Evolutionary conservation across 768 basidiomycete genomes (phyloP).

Genomic region (Tricholoma flavovirens): DNA sequence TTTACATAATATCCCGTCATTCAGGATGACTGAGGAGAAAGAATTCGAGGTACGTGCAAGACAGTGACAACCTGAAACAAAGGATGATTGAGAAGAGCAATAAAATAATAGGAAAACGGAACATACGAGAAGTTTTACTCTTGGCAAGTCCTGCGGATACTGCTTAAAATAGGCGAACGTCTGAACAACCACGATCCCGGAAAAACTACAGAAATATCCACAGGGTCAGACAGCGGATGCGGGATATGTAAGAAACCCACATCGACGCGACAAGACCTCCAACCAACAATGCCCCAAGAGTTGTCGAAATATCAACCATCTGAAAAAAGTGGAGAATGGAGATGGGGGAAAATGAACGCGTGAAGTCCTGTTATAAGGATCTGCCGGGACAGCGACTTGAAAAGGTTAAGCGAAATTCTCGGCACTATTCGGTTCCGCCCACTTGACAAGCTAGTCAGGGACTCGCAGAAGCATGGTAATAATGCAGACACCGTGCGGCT

Average conservation of each 20-base stretch:
- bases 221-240: not conserved
- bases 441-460: too few relatives aligned
- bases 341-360: not conserved
- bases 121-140: slow-evolving; percentile 30
- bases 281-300: slow-evolving; percentile 37
- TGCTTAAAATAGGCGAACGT: slow-evolving; percentile 34
- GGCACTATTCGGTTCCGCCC: too few relatives aligned
- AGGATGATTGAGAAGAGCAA: not conserved
- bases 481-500: too few relatives aligned
- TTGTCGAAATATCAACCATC: slow-evolving; percentile 22
- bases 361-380: not conserved
- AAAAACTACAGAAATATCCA: slow-evolving; percentile 24
- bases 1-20: not conserved
- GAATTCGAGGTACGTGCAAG: slow-evolving; percentile 21
- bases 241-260: slow-evolving; percentile 21
- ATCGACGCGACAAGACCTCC: slow-evolving; percentile 34
- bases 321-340: not conserved
- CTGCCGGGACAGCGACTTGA: not conserved
- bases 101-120: not conserved
- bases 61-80: slow-evolving; percentile 18
- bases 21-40: not conserved
- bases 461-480: too few relatives aligned
- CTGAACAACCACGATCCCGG: slow-evolving; percentile 36
- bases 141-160: slow-evolving; percentile 26
- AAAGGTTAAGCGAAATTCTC: too few relatives aligned